Evolutionary conservation across 148 eudicot genomes (phyloP).

Genomic region (Bassia scoparia): DNA sequence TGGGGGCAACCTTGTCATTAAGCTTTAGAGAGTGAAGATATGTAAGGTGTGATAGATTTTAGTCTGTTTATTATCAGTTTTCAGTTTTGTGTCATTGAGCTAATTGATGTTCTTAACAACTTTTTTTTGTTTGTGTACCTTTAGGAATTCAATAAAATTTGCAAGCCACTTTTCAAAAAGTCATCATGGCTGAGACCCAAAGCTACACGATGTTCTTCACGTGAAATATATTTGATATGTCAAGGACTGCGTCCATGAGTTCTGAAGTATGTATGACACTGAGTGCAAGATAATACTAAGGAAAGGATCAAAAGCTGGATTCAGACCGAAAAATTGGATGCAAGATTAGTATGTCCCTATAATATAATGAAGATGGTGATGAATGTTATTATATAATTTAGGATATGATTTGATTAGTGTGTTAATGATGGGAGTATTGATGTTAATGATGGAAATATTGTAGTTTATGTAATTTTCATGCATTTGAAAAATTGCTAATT

Average conservation of each 20-base stretch:
- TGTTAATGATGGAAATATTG: too few relatives aligned
- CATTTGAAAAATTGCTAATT: too few relatives aligned
- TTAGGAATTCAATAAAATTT: conserved; percentile 61
- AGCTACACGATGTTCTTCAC: conserved; percentile 83
- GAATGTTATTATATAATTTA: too few relatives aligned
- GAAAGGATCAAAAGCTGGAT: too few relatives aligned
- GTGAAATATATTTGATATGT: conserved; percentile 90
- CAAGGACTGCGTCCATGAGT: conserved; percentile 47
- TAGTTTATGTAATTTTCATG: too few relatives aligned
- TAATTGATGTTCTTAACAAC: not conserved
- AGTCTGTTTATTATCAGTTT: not conserved
- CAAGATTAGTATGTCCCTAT: too few relatives aligned
- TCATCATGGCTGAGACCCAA: conserved; percentile 87
- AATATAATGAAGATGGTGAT: too few relatives aligned
- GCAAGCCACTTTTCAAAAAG: conserved; percentile 82
- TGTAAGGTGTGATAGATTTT: conserved; percentile 50
- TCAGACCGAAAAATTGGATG: too few relatives aligned
- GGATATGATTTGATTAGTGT: too few relatives aligned
- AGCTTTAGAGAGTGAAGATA: conserved; percentile 85
- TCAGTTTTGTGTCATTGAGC: not conserved
- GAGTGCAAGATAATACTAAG: too few relatives aligned
- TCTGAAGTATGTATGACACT: too few relatives aligned
- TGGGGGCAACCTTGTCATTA: conserved; percentile 76
- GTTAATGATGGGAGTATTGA: too few relatives aligned
- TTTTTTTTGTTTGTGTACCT: conserved; percentile 12